Base-by-base conservation (phyloP, 1,284 basidiomycete species). In the Ceratobasidium sp. region DNA sequence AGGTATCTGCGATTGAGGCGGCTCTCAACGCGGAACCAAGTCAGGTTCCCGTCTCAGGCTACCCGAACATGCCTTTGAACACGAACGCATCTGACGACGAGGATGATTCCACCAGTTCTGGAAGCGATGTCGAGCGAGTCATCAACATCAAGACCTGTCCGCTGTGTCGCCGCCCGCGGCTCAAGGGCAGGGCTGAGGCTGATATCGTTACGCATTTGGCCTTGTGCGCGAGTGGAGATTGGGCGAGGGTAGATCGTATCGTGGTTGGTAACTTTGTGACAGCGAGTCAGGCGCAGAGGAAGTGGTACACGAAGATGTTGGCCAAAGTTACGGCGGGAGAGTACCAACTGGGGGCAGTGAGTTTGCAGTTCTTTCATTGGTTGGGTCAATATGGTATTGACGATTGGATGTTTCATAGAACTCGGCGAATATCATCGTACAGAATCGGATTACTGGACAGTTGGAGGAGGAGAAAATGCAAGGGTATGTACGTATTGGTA, bases 381-480 rank as follows among this genome's bases (percentile, higher is more conserved):
- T 28, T 33, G 30, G 6, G 28, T 33, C 3, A n/a, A 46, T 12
- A 11, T 64, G 25, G 18, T 25, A 73, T 16, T 67, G n/a, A 76
- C 23, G 28, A 5, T 69, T 49, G 12, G 7, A 18, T 38, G 1
- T 21, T 59, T 2, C 44, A 14, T 76, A 93, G 92, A 93, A 96
- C 77, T 94, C 91, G 63, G 96, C 95, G 62, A 98, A 98, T 79
- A 98, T 98, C 75, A 93, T 98, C 74, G 94, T 97, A 0, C 95
- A 97, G 82, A 94, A 97, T 79, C 85, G 95, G 14, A 80, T 87
- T 77, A 96, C 94, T 1, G 96, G 97, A 0, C 92, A 95, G 79
- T 80, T 98, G 73, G 91, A 96, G 77, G 97, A 99, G 81, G 97
- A 99, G 82, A 98, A 98, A 84, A 97, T 96, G 91, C 91, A 95